These are phyloP conservation scores for Rutstroemia sp. DNA, from an alignment of 2,329 filamentous ascomycete genomes.

Conservation along the genomic window DNA sequence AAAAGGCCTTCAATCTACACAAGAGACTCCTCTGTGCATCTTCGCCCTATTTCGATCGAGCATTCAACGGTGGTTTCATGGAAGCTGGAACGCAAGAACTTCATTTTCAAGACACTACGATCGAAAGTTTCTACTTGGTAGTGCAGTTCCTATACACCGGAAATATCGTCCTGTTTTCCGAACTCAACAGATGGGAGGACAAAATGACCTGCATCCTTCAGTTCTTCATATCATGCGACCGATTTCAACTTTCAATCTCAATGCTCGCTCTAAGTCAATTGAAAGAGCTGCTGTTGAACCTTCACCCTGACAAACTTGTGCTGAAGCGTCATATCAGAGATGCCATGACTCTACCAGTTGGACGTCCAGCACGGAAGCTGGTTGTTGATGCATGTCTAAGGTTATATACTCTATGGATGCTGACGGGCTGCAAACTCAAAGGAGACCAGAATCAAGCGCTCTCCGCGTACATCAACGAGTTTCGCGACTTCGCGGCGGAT, in stretches of 20 bases:
- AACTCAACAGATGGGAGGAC: background rate
- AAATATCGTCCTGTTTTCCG: background rate
- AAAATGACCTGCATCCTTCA: background rate
- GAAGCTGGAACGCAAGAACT: background rate
- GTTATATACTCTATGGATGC: background rate
- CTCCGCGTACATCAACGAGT: too few species aligned
- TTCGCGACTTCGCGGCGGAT: too few species aligned
- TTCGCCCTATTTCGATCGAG: conserved; percentile 13
- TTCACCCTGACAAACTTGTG: too few species aligned
- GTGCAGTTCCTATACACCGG: background rate
- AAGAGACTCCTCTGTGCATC: conserved; percentile 12
- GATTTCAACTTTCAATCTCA: too few species aligned
- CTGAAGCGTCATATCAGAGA: too few species aligned
- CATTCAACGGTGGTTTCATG: conserved; percentile 14
- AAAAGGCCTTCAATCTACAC: background rate
- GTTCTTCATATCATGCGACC: background rate
- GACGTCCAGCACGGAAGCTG: background rate
- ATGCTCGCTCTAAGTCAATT: background rate
- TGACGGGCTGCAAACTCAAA: background rate
- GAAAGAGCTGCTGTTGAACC: background rate
- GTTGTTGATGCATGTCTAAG: background rate
- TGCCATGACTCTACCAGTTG: background rate
- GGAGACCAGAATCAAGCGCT: too few species aligned
- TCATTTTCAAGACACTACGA: background rate
- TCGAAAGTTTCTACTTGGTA: background rate